Percentiles rank a stretch among this genome's conserved stretches.
Evolutionary conservation across 345 rosid genomes (phyloP).

Genomic region (Zanthoxylum bungeanum): DNA sequence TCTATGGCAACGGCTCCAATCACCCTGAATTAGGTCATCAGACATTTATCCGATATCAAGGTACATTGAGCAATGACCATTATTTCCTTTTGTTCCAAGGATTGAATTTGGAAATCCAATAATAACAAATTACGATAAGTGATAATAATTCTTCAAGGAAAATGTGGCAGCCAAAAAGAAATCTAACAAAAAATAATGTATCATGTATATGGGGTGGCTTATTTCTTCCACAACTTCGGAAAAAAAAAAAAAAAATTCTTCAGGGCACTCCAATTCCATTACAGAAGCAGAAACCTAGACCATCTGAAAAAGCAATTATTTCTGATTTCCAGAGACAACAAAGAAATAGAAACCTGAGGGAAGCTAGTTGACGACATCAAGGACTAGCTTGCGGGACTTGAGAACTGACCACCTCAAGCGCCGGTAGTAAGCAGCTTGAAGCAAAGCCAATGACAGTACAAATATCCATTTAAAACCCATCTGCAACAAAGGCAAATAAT

Average conservation of each 20-base stretch:
- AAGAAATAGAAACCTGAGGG: slow-evolving; percentile 4
- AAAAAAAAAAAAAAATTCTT: slow-evolving; percentile 21
- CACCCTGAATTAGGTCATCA: not conserved
- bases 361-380: slow-evolving; percentile 86
- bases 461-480: slow-evolving; percentile 99
- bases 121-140: not conserved
- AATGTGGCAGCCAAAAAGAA: slow-evolving; percentile 2
- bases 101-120: slow-evolving; percentile 6
- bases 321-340: slow-evolving; percentile 17
- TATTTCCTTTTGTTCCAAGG: not conserved
- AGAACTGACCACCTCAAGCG: slow-evolving; percentile 91
- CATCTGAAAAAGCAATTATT: slow-evolving; percentile 32
- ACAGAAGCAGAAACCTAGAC: slow-evolving; percentile 26
- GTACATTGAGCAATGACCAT: not conserved
- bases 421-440: slow-evolving; percentile 91
- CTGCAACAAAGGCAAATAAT: slow-evolving; percentile 37
- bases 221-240: slow-evolving; percentile 32
- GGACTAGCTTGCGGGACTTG: slow-evolving; percentile 83
- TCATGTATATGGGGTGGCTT: slow-evolving; percentile 26
- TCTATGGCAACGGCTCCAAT: not conserved
- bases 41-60: not conserved
- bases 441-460: slow-evolving; percentile 81
- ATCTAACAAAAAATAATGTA: slow-evolving; percentile 21
- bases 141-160: not conserved
- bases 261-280: slow-evolving; percentile 25